Evolutionary conservation across 83 land plant species (phyloP), one percentile per base, ranked within the genome.

Genomic region (Larix sibirica): DNA sequence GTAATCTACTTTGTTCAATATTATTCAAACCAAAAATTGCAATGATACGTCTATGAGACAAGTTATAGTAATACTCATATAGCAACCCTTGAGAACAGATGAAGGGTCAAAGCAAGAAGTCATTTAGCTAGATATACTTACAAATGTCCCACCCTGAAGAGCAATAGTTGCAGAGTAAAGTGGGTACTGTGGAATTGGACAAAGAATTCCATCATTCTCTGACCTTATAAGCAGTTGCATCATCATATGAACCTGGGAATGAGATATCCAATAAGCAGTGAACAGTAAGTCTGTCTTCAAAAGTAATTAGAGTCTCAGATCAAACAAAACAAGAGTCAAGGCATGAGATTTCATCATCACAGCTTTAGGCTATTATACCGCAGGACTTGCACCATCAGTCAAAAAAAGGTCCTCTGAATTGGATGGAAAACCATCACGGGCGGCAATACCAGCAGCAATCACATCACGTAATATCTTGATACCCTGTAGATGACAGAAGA

Each of bases 141-240:
- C 99, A 83, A 97, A 87, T 62, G 93, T 85, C n/a, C 99, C 99
- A 60, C 98, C 98, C 90, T 97, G 98, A 18, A 97, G 96, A 38
- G 91, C 90, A 84, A 97, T 94, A 60, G 98, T 95, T 79, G 98
- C 98, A 61, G 99, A 97, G 89, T 97, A 97, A 31, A 97, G 84
- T 33, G 99, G 99, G 77, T 97, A 97, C 81, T 97, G 99, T 83
- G 99, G 99, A 68, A 97, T 97, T 40, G 99, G 99, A 66, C 98
- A 96, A 82, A 97, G 83, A 80, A 97, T 94, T 44, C 98, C 99
- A 93, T 97, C 99, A 38, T 91, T 84, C 74, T 92, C 91, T 16
- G 98, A 91, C 70, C 95, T 84, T 77, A 96, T 85, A 79, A 95
- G 81, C 84, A 97, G 79, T 79, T 96, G 97, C 98, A 97, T 91